Percentiles rank a stretch among this genome's conserved stretches.
phyloP scores from a whole-genome alignment of 2,329 filamentous ascomycete species.

The Penicillium digitatum region DNA sequence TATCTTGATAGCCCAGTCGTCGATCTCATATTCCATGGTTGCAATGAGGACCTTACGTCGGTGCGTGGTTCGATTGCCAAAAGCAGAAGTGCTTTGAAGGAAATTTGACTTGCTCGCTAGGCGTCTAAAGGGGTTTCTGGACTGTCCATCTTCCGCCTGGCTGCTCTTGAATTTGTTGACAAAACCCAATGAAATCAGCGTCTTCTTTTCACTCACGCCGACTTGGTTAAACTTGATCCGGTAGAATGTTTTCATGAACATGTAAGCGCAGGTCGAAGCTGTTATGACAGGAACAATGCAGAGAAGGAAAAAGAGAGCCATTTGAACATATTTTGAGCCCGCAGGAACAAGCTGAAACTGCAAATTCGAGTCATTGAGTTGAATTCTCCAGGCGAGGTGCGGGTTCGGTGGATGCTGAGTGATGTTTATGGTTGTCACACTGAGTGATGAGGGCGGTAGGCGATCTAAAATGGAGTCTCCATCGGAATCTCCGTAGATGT shows the following conservation, averaged over 20 bases:
- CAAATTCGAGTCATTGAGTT: conserved; percentile 53
- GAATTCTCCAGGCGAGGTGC: conserved; percentile 53
- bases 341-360: conserved; percentile 51
- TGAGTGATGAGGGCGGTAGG: conserved; percentile 57
- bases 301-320: conserved; percentile 54
- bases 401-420: conserved; percentile 53
- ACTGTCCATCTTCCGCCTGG: conserved; percentile 24
- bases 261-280: conserved; percentile 50
- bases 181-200: conserved; percentile 37
- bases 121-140: conserved; percentile 34
- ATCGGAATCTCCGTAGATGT: conserved; percentile 60
- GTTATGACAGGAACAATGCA: conserved; percentile 52
- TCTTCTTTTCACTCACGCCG: conserved; percentile 51
- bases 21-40: conserved; percentile 69
- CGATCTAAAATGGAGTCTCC: conserved; percentile 59
- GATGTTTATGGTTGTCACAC: conserved; percentile 56
- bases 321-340: conserved; percentile 53
- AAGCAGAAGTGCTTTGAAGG: conserved; percentile 36
- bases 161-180: conserved; percentile 35
- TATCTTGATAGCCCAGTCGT: conserved; percentile 66
- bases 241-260: conserved; percentile 61
- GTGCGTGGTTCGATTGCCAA: conserved; percentile 31
- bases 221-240: conserved; percentile 60
- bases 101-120: conserved; percentile 37
- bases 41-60: conserved; percentile 61